Evolutionary conservation across 2,329 filamentous ascomycete species (phyloP), one percentile per base, ranked within the genome.

Genomic region (Cladosporium austrohemisphaericum): DNA sequence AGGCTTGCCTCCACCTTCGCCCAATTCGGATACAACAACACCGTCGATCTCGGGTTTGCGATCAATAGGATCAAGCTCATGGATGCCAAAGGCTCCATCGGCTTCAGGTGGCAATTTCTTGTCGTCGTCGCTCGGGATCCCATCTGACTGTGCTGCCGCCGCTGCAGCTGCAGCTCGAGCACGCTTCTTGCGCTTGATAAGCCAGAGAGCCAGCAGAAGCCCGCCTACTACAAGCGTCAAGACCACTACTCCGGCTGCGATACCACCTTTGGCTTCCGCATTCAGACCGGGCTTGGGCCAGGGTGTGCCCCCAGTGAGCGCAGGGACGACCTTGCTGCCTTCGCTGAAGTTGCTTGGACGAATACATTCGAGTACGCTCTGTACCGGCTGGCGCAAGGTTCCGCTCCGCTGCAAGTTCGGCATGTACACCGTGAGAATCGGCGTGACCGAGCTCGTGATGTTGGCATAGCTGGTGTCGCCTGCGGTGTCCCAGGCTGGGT

Each of bases 131-230:
- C 31, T 35, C n/a, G 29, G 14, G 5, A 9, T 32, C 9, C n/a
- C 19, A 23, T 33, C 40, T 9, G 18, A 22, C 10, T 32, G 26
- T 3, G 26, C 25, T 14, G 25, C 25, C 5, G 18, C 40, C 1
- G 26, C 4, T 8, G 13, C 29, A 4, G 19, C 31, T 16, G 13
- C 29, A 4, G 19, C 31, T 16, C 31, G 29, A 13, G 41, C 41
- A 35, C 41, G 41, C 31, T 35, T 45, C 22, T 26, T 45, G n/a
- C 41, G 41, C 31, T 35, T 45, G 5, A n/a, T 5, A 2, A 45
- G 6, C 41, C 31, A 45, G 31, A 45, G 20, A 16, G 4, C 18
- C 6, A 45, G 8, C 9, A 45, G 22, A 6, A 45, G 8, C 1
- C 20, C 41, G 11, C 29, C 41, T 2, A 45, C 41, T 13, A 16